Evolutionary conservation across 164 flowering plant species (phyloP).

Genomic region (Aristolochia fimbriata): DNA sequence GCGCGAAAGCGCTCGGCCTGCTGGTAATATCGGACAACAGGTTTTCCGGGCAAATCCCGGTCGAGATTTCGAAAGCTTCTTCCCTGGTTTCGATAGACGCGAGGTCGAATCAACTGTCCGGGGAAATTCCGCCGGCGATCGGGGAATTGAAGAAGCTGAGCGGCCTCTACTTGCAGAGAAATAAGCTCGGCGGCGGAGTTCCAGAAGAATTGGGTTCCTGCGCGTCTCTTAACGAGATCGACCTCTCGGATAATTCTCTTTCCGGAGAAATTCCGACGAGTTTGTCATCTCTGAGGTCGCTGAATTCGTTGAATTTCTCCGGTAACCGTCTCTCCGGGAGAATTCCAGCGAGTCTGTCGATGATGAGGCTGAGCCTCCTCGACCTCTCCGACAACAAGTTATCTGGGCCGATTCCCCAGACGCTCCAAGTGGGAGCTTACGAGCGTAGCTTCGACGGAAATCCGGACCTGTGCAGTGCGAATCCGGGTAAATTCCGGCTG

Average conservation of each 20-base stretch:
- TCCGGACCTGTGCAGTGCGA: constrained; percentile 49
- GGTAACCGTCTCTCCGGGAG: constrained; percentile 49
- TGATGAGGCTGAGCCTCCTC: constrained; percentile 48
- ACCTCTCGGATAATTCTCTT: constrained; percentile 47
- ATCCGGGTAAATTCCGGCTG: constrained; percentile 21
- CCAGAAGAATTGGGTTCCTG: constrained; percentile 53
- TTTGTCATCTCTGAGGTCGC: constrained; percentile 38
- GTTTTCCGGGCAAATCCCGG: constrained; percentile 52
- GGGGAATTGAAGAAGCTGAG: constrained; percentile 38
- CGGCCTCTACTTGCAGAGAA: constrained; percentile 32
- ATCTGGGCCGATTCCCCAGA: constrained; percentile 42
- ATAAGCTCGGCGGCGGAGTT: constrained; percentile 41
- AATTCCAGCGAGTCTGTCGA: constrained; percentile 49
- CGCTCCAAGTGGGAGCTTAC: constrained; percentile 38
- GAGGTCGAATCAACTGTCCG: constrained; percentile 44
- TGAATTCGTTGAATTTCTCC: constrained; percentile 56
- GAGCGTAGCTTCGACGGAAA: constrained; percentile 57
- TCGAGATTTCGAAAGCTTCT: constrained; percentile 41
- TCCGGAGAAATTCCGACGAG: constrained; percentile 51
- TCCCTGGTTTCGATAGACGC: constrained; percentile 29
- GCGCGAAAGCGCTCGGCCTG: constrained; percentile 31
- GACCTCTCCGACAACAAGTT: constrained; percentile 60
- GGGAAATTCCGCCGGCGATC: constrained; percentile 38
- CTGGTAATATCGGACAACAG: constrained; percentile 28
- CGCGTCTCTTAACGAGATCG: constrained; percentile 33